Evolutionary conservation across 2,329 filamentous ascomycete genomes (phyloP), one percentile per base, ranked within the genome.

Genomic region (Fonsecaea pugnacius): DNA sequence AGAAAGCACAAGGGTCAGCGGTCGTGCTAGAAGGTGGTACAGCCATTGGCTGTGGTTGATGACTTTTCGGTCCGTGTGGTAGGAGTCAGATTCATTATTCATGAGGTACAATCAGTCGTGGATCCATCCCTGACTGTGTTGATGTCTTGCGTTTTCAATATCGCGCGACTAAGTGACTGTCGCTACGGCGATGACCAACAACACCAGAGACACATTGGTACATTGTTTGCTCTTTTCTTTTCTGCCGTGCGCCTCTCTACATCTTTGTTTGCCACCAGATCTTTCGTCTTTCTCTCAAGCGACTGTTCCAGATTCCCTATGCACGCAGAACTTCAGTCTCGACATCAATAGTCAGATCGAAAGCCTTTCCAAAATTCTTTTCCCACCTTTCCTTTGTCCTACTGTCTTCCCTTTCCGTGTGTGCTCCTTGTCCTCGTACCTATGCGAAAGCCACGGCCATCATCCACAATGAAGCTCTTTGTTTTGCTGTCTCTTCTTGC

Each of bases 181-280:
- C 43, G 43, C 43, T 14, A 4, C 43, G 43, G 43, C 43, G 18
- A 48, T 21, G 24, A 24, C 43, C 43, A 48, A 27, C 43, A 27
- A 48, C 21, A 24, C 21, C 9, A 48, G 18, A 12, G 43, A 48
- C 18, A 24, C 43, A 24, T 48, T 46, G 43, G 18, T 21, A 53
- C 51, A 53, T 18, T 53, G 51, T 53, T 33, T 53, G 51, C 50
- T 53, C 50, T 18, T 52, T 30, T 53, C 27, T 35, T 53, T 53
- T 53, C 51, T 53, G 51, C 27, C 51, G 27, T 12, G 14, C 51
- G 27, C 51, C 51, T 53, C 12, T 53, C 30, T 35, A 27, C 51
- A 53, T 53, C 51, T 32, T 52, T 53, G 27, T 32, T 53, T 53
- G 27, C 16, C 51, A 33, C 3, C 33, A 18, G 33, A 8, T 33